phyloP scores from a whole-genome alignment of 139 green algal species.

The Coelastrella sp. region DNA sequence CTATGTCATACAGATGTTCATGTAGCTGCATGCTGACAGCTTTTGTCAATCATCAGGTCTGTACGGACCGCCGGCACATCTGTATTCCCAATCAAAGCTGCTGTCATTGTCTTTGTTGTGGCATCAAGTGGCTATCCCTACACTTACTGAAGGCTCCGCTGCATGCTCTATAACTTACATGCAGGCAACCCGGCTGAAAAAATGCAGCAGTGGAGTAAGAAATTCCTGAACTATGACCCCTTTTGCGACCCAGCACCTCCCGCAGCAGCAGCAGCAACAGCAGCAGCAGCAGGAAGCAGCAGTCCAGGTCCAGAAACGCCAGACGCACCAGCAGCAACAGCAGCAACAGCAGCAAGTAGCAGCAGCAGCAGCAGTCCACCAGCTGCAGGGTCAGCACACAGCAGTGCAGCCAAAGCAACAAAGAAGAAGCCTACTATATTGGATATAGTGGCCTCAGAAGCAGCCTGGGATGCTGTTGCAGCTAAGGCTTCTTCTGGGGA shows the following conservation, averaged over 20 bases:
- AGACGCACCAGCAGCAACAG: background rate
- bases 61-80: background rate
- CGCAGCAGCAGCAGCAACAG: constrained; percentile 2
- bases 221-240: constrained; percentile 35
- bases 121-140: background rate
- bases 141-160: background rate
- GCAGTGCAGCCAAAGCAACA: background rate
- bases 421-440: background rate
- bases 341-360: constrained; percentile 4
- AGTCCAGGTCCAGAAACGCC: background rate
- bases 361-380: background rate
- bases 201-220: constrained; percentile 58
- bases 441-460: constrained; percentile 10
- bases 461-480: constrained; percentile 33
- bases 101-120: background rate
- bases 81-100: background rate
- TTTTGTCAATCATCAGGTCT: background rate
- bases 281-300: no score
- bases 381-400: background rate
- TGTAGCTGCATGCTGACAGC: no score
- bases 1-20: no score
- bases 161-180: no score
- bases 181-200: constrained; percentile 44
- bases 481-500: background rate
- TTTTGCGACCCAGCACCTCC: background rate